A percentile compares a stretch with the other conserved stretches of the same genome.
These are phyloP conservation scores for Pichia sp. DNA, from an alignment of 1,139 yeast genomes.

Conservation along the genomic window DNA sequence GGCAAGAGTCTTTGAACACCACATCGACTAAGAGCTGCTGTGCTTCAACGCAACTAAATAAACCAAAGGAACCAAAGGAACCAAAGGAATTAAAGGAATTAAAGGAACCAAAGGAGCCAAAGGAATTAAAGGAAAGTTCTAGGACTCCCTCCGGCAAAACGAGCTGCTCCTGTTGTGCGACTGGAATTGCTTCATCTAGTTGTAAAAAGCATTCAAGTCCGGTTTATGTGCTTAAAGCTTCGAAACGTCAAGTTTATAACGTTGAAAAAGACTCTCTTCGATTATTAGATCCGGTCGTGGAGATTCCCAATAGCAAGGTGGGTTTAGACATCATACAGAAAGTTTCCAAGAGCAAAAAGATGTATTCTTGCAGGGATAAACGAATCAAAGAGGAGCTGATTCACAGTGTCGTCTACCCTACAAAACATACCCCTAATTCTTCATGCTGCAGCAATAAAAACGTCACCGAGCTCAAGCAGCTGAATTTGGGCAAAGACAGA, in stretches of 20 bases:
- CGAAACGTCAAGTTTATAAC: conserved; percentile 49
- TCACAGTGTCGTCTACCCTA: conserved; percentile 10
- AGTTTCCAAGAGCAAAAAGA: conserved; percentile 17
- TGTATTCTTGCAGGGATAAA: conserved; percentile 12
- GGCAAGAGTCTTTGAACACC: not conserved
- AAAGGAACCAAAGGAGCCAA: too few species aligned
- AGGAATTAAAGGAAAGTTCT: not conserved
- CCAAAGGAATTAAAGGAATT: too few species aligned
- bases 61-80: too few species aligned
- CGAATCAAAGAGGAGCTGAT: conserved; percentile 8
- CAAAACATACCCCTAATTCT: not conserved
- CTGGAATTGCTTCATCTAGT: not conserved
- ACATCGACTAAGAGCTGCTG: not conserved
- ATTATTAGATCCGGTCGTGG: conserved; percentile 32
- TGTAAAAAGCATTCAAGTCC: conserved; percentile 25
- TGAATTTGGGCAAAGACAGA: not conserved
- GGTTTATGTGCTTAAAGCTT: conserved; percentile 43
- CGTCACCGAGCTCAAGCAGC: not conserved
- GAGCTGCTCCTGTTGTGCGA: conserved; percentile 11
- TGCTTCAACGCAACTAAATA: not conserved
- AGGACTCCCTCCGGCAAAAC: not conserved
- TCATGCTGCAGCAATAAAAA: conserved; percentile 4
- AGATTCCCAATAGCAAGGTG: conserved; percentile 30
- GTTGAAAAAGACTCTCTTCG: conserved; percentile 39
- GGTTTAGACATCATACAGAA: conserved; percentile 29